These are phyloP conservation scores for Ramaria rubella DNA, from an alignment of 768 basidiomycete genomes.

Conservation along the genomic window DNA sequence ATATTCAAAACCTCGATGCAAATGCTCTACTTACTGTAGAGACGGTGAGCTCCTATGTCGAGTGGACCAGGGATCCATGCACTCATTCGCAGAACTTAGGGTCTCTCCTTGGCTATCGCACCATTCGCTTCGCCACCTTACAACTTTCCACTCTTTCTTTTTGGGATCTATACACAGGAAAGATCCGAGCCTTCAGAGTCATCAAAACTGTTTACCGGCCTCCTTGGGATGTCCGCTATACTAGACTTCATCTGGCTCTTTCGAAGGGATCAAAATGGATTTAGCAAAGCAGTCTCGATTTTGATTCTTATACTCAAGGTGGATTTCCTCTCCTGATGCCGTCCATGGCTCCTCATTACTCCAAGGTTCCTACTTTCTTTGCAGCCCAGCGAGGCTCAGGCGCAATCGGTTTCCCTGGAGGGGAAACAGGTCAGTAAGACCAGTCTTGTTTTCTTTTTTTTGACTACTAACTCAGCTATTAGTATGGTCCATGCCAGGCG, in stretches of 20 bases:
- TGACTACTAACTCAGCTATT: background rate
- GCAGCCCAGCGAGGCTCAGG: conserved; percentile 37
- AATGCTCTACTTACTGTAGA: conserved; percentile 59
- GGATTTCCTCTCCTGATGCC: conserved; percentile 1
- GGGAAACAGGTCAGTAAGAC: conserved; percentile 46
- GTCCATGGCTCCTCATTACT: background rate
- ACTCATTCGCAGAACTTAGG: conserved; percentile 31
- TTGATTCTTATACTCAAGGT: conserved; percentile 57
- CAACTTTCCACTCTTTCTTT: conserved; percentile 79
- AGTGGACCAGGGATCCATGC: background rate
- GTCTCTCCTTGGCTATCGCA: conserved; percentile 48
- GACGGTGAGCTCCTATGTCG: conserved; percentile 40
- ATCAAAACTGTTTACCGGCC: conserved; percentile 55
- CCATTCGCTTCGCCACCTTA: conserved; percentile 59
- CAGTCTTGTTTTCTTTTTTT: background rate
- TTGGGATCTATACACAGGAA: conserved; percentile 70
- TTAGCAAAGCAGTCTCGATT: conserved; percentile 50
- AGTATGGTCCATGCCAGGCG: conserved; percentile 81
- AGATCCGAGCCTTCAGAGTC: conserved; percentile 57
- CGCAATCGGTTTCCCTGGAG: conserved; percentile 32
- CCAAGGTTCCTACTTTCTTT: conserved; percentile 56
- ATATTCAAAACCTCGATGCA: conserved; percentile 64
- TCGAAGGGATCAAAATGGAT: conserved; percentile 40
- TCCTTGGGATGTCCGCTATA: conserved; percentile 53
- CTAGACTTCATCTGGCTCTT: conserved; percentile 71